Base-by-base conservation (phyloP, 371 early-diverging fungal genomes). In the Nematocida displodere region DNA sequence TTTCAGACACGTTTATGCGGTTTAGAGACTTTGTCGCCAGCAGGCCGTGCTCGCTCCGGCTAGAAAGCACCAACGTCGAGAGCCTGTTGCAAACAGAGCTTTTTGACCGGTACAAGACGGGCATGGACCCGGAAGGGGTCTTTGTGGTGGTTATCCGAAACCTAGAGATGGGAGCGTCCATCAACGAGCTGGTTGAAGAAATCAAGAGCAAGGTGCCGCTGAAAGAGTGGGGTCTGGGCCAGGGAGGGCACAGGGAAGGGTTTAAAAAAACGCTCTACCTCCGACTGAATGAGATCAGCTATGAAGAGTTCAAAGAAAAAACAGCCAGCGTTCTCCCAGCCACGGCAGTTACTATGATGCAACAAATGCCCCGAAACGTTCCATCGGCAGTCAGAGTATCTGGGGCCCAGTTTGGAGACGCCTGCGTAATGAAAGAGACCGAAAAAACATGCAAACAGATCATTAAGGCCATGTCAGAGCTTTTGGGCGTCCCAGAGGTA, bases 21-120 rank as follows among this genome's bases (percentile, higher is more conserved):
- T 71, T 71, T 61, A 42, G 75, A 31, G 75, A 71, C 61, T 71
- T 71, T 61, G 50, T 71, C 15, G 31, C 75, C 5, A 47, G 39
- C 58, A 4, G 22, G 4, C 59, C 39, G 46, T 11, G 5, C 11
- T 42, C 31, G 20, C 28, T 71, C 13, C 17, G 28, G 11, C 63
- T 61, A 20, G 62, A 61, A 8, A 37, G 39, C 13, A 31, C 17
- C 20, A 61, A 61, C 44, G 22, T 24, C 44, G 24, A 17, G 8
- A 17, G 2, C 34, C 52, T 71, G 8, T 33, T 71, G 34, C 28
- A 56, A 33, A 37, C 46, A 13, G 75, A 71, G 26, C 62, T 71
- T 3, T 71, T 71, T 50, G 75, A 71, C 22, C 33, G 24, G 37
- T 44, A 22, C 20, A 68, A n/a, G 48, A 15, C 44, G 0, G 49